These are phyloP conservation scores for Obelidium mucronatum DNA, from an alignment of 192 early-diverging fungal genomes.

Conservation along the genomic window DNA sequence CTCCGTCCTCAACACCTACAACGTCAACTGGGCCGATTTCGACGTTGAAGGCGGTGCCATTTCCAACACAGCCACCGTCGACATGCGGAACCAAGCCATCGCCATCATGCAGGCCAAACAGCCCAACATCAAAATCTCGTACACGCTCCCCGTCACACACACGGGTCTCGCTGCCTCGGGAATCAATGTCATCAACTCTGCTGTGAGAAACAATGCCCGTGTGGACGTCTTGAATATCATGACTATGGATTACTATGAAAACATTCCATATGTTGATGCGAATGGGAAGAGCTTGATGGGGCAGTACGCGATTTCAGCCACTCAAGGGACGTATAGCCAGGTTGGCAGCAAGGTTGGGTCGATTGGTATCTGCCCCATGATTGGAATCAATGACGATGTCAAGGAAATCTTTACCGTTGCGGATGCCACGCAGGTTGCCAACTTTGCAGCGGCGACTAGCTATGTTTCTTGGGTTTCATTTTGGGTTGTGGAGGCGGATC, in stretches of 20 bases:
- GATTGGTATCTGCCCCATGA: slow-evolving; percentile 55
- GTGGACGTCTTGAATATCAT: slow-evolving; percentile 57
- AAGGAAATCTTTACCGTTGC: slow-evolving; percentile 46
- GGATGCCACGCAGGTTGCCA: slow-evolving; percentile 41
- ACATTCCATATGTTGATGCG: slow-evolving; percentile 39
- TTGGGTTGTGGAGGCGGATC: slow-evolving; percentile 6
- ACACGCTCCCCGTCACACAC: slow-evolving; percentile 47
- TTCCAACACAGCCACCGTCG: slow-evolving; percentile 34
- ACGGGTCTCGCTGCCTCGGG: slow-evolving; percentile 34
- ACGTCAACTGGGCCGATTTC: slow-evolving; percentile 50
- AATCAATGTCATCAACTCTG: slow-evolving; percentile 37
- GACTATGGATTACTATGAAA: slow-evolving; percentile 52
- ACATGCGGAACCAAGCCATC: slow-evolving; percentile 46
- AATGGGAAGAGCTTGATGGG: slow-evolving; percentile 52
- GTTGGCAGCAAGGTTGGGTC: slow-evolving; percentile 1
- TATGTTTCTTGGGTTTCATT: slow-evolving; percentile 27
- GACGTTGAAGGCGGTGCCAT: slow-evolving; percentile 53
- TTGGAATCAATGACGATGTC: slow-evolving; percentile 51
- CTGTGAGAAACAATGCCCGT: slow-evolving; percentile 26
- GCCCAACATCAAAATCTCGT: slow-evolving; percentile 38
- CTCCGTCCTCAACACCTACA: slow-evolving; percentile 44
- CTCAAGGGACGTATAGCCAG: slow-evolving; percentile 15
- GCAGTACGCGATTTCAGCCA: slow-evolving; percentile 44
- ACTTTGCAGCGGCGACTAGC: slow-evolving; percentile 30
- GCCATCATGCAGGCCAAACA: slow-evolving; percentile 37